phyloP scores from a whole-genome alignment of 768 basidiomycete genomes.

The Paxillus rubicundulus region DNA sequence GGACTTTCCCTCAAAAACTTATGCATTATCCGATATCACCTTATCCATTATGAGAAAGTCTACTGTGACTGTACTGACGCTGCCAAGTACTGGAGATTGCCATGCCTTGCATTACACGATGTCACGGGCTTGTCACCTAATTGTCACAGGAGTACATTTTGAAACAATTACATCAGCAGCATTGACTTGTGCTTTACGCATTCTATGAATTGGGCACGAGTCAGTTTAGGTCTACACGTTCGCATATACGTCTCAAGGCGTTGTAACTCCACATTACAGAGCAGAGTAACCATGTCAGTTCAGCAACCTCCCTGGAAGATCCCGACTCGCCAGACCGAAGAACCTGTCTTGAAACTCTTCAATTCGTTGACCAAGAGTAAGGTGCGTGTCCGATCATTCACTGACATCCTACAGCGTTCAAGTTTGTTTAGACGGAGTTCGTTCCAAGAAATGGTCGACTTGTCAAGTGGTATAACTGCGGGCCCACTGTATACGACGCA shows the following conservation, averaged over 20 bases:
- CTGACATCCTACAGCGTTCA: conserved; percentile 8
- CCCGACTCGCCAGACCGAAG: conserved; percentile 38
- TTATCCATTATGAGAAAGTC: no score
- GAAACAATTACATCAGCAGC: conserved; percentile 25
- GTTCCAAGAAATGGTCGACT: conserved; percentile 62
- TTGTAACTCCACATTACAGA: conserved; percentile 3
- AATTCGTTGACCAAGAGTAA: conserved; percentile 93
- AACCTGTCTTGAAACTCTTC: conserved; percentile 68
- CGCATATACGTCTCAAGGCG: conserved; percentile 6
- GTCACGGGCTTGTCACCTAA: background rate
- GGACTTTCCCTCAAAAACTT: no score
- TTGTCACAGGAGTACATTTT: background rate
- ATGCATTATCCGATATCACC: no score
- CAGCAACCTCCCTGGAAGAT: conserved; percentile 55
- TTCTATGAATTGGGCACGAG: conserved; percentile 26
- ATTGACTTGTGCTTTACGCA: background rate
- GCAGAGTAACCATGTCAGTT: conserved; percentile 43
- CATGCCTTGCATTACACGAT: no score
- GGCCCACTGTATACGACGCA: conserved; percentile 97
- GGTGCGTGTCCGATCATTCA: conserved; percentile 44
- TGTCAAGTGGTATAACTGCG: conserved; percentile 99
- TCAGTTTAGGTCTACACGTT: conserved; percentile 6
- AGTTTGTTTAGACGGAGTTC: conserved; percentile 65
- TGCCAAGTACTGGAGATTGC: no score
- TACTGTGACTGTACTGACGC: no score